phyloP scores from a whole-genome alignment of 2,329 filamentous ascomycete species.

The Cercospora sp. region DNA sequence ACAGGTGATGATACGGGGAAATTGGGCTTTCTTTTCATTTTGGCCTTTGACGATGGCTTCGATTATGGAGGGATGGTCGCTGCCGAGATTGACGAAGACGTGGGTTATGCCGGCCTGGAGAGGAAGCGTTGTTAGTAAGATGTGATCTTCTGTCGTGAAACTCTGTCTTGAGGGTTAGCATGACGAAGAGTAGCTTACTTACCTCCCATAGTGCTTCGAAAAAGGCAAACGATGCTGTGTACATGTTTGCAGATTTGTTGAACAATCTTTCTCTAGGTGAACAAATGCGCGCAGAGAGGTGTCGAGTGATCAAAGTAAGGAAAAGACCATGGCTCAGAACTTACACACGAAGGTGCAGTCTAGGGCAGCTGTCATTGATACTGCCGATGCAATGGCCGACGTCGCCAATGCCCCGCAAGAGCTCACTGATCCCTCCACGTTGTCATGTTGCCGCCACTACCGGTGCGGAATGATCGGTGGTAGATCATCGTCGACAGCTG shows the following conservation, averaged over 20 bases:
- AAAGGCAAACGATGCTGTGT: conserved; percentile 78
- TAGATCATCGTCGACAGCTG: not conserved
- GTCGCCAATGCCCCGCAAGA: not conserved
- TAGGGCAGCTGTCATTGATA: not conserved
- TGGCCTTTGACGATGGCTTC: conserved; percentile 79
- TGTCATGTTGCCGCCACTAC: not conserved
- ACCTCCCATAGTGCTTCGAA: conserved; percentile 79
- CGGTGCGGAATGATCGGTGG: not conserved
- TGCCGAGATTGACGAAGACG: conserved; percentile 68
- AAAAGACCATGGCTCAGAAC: not conserved
- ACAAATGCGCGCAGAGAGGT: not conserved
- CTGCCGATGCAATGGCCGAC: not conserved
- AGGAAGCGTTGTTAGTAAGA: not conserved
- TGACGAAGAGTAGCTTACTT: conserved; percentile 13
- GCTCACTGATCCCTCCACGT: not conserved
- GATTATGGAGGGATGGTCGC: conserved; percentile 73
- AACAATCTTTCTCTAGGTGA: not conserved
- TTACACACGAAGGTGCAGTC: not conserved
- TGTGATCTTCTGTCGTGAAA: not conserved
- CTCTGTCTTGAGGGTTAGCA: not conserved
- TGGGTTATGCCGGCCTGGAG: conserved; percentile 56
- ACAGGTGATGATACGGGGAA: conserved; percentile 74
- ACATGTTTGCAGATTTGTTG: conserved; percentile 38
- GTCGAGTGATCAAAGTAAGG: not conserved
- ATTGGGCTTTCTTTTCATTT: conserved; percentile 62